phyloP scores from a whole-genome alignment of 192 early-diverging fungal species.

The Coemansia sp. region DNA sequence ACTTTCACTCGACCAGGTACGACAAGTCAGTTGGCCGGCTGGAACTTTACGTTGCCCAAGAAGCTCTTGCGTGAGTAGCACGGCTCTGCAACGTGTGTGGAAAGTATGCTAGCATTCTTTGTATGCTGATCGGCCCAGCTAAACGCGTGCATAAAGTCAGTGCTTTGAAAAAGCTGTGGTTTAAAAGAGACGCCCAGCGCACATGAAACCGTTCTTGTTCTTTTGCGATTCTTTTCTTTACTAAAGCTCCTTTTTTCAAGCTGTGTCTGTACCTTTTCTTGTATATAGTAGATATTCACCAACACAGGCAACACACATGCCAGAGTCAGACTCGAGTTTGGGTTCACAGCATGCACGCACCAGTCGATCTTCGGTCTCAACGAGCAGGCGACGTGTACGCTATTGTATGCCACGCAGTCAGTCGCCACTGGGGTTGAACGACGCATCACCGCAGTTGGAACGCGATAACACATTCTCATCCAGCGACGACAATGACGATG shows the following conservation, averaged over 20 bases:
- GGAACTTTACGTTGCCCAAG: too few relatives aligned
- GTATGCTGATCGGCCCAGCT: not conserved
- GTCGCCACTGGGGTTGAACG: not conserved
- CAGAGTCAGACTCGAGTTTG: not conserved
- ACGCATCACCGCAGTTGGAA: not conserved
- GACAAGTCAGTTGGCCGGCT: too few relatives aligned
- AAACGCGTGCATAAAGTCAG: constrained; percentile 1
- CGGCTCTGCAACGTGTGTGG: too few relatives aligned
- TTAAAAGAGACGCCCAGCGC: too few relatives aligned
- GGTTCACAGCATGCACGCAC: not conserved
- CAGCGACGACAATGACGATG: not conserved
- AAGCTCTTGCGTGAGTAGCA: too few relatives aligned
- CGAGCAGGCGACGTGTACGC: not conserved
- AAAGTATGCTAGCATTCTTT: not conserved
- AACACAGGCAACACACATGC: not conserved
- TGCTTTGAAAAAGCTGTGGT: too few relatives aligned
- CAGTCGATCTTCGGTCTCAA: not conserved
- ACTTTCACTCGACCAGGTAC: too few relatives aligned
- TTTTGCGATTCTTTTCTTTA: too few relatives aligned
- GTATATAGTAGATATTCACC: too few relatives aligned
- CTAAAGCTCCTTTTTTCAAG: too few relatives aligned
- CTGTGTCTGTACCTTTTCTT: too few relatives aligned
- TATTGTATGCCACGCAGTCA: not conserved
- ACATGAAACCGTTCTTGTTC: too few relatives aligned
- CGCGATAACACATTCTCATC: not conserved